Evolutionary conservation across 1,139 yeast genomes (phyloP).

Genomic region (Eremothecium coryli): DNA sequence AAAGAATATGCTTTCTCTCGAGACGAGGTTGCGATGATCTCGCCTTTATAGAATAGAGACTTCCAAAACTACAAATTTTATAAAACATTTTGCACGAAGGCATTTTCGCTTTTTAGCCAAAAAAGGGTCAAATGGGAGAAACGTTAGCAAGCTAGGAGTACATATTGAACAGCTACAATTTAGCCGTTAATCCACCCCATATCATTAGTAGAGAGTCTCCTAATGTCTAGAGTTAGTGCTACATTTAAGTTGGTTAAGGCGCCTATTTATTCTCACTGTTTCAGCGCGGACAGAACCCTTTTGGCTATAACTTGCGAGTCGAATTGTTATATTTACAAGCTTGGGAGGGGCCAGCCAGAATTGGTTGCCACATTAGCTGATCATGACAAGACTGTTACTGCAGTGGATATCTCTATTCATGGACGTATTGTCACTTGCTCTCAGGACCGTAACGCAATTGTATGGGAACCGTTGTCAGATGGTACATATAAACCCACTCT

Average conservation of each 20-base stretch:
- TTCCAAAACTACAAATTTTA: slow-evolving; percentile 1
- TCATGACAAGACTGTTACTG: slow-evolving; percentile 92
- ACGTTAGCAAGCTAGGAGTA: no score
- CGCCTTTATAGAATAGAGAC: background rate
- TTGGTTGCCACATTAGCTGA: slow-evolving; percentile 58
- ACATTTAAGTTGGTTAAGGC: slow-evolving; percentile 63
- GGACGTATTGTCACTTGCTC: slow-evolving; percentile 95
- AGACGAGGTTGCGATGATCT: background rate
- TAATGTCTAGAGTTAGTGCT: slow-evolving; percentile 26
- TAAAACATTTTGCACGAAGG: background rate
- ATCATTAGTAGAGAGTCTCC: slow-evolving; percentile 33
- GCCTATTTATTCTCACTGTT: slow-evolving; percentile 88
- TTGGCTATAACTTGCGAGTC: slow-evolving; percentile 79
- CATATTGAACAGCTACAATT: no score
- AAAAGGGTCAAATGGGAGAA: no score
- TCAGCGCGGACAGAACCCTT: slow-evolving; percentile 55
- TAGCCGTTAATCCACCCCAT: no score
- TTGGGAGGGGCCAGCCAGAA: slow-evolving; percentile 37
- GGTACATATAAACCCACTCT: slow-evolving; percentile 76
- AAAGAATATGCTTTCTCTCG: background rate
- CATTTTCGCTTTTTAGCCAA: no score
- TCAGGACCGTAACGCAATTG: slow-evolving; percentile 95
- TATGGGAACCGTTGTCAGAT: slow-evolving; percentile 72
- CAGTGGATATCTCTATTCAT: slow-evolving; percentile 82
- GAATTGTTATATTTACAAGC: slow-evolving; percentile 63